A percentile compares a stretch with the other conserved stretches of the same genome.
Evolutionary conservation across 2,329 filamentous ascomycete genomes (phyloP).

Genomic region (Blumeriella jaapii): DNA sequence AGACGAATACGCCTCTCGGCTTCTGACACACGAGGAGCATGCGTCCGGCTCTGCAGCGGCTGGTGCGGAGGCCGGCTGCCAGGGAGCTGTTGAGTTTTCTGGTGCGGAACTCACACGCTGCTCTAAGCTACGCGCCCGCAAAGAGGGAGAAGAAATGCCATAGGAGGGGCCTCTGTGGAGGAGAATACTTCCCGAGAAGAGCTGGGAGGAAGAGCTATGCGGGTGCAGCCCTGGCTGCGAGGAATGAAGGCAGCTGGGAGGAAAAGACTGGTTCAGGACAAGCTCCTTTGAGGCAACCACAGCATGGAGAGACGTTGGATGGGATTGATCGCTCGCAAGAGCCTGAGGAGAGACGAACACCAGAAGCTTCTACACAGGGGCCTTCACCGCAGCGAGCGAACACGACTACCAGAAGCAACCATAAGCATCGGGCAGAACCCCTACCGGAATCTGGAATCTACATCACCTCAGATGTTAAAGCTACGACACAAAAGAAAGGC

Average conservation of each 20-base stretch:
- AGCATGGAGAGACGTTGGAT: no score
- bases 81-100: conserved; percentile 18
- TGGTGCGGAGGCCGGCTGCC: conserved; percentile 23
- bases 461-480: no score
- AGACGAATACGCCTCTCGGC: conserved; percentile 9
- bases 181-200: neutral
- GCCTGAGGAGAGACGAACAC: no score
- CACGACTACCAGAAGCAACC: no score
- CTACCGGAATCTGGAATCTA: no score
- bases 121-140: neutral
- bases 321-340: no score
- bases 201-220: neutral
- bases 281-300: no score
- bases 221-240: neutral
- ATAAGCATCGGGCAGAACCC: no score
- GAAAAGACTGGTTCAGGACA: neutral
- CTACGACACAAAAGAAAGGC: no score
- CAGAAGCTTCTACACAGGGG: no score
- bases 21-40: conserved; percentile 12
- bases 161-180: neutral
- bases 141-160: neutral
- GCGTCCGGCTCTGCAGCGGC: conserved; percentile 23
- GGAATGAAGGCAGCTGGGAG: neutral
- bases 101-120: neutral
- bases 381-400: no score